A percentile compares a stretch with the other conserved stretches of the same genome.
These are phyloP conservation scores for Beauveria bassiana DNA, from an alignment of 2,329 filamentous ascomycete genomes.

Conservation along the genomic window DNA sequence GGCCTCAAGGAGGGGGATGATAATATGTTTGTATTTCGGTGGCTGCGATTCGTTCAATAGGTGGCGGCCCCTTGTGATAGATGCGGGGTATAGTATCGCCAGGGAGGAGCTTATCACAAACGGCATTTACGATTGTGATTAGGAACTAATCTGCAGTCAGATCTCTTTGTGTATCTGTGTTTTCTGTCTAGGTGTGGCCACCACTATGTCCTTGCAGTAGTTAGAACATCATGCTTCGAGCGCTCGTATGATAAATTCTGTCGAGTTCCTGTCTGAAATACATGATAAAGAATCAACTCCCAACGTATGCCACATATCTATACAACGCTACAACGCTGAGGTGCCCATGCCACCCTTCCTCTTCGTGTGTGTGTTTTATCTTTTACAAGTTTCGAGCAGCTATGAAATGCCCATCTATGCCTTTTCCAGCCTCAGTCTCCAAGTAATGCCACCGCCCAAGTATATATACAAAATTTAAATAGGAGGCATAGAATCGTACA, in stretches of 20 bases:
- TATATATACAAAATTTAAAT: background rate
- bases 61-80: background rate
- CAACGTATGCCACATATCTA: background rate
- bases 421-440: background rate
- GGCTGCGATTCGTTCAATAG: background rate
- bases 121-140: background rate
- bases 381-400: background rate
- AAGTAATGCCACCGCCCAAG: background rate
- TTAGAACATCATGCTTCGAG: background rate
- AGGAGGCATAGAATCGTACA: background rate
- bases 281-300: background rate
- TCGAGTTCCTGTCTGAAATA: background rate
- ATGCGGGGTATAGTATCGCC: background rate
- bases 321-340: background rate
- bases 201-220: too few relatives aligned
- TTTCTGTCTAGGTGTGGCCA: too few relatives aligned
- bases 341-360: background rate
- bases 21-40: background rate
- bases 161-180: too few relatives aligned
- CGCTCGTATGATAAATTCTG: background rate
- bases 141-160: too few relatives aligned
- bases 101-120: background rate
- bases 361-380: too few relatives aligned
- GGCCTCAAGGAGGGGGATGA: background rate
- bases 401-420: background rate